Evolutionary conservation across 2,329 filamentous ascomycete genomes (phyloP), one percentile per base, ranked within the genome.

Genomic region (Incumbomyces lentus): DNA sequence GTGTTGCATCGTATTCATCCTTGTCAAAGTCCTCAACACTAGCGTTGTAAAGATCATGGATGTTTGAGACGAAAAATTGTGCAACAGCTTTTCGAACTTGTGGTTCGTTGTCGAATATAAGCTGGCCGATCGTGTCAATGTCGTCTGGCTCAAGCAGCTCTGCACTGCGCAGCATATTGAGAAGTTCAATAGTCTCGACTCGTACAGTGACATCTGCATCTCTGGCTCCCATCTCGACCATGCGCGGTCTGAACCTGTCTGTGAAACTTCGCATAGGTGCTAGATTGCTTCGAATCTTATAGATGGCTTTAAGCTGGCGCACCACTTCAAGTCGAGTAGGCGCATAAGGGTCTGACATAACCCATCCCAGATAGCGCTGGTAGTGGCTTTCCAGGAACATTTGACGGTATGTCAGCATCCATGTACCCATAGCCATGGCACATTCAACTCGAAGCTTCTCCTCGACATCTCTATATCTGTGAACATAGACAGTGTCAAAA

Each of bases 381-480:
- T 95, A 95, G 56, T 83, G 76, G 1, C 87, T 87, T 54, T 95
- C 86, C 63, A 95, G 86, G 66, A 95, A 98, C 38, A 86, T 76
- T 39, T 87, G 86, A 2, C 89, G 86, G 43, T 95, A 79, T 10
- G 78, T 78, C 61, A 81, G 76, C 55, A 96, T 93, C 92, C 92
- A 98, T 34, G 81, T 76, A 22, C 89, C 88, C 7, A 98, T 73
- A 12, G 87, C 86, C 52, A 84, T 80, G 18, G 94, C 82, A 60
- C 90, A 95, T 59, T 95, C 90, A 1, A 83, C 80, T 44, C 92
- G 79, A 54, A 98, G 94, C 57, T 79, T 85, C 6, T 86, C 79
- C 59, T 98, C 92, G 26, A 95, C 79, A 61, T 98, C 92, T 51
- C 92, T 85, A 64, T 96, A 98, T 40, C 92, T 82, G 65, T 98